phyloP scores from a whole-genome alignment of 257 asterid genomes.

The Solanum piurae region DNA sequence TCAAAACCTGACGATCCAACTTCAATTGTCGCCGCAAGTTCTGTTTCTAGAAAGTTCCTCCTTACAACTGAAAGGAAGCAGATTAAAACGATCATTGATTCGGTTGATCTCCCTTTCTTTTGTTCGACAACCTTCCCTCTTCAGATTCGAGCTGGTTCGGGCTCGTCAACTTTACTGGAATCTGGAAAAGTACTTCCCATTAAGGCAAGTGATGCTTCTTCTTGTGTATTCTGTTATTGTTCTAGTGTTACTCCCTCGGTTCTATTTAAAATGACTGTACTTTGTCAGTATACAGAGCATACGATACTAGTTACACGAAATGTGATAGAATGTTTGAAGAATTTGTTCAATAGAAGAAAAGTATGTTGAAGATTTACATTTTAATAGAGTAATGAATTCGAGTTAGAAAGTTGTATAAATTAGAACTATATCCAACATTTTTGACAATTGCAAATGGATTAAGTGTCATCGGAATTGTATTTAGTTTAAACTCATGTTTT shows the following conservation, averaged over 20 bases:
- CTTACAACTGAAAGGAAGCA: slow-evolving; percentile 78
- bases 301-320: not conserved
- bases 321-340: not conserved
- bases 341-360: not conserved
- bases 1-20: slow-evolving; percentile 43
- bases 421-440: not conserved
- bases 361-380: not conserved
- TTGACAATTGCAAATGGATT: not conserved
- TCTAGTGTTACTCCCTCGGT: not conserved
- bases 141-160: slow-evolving; percentile 90
- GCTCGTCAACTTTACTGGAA: slow-evolving; percentile 59
- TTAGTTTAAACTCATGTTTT: not conserved
- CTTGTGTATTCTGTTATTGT: not conserved
- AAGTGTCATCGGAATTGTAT: not conserved
- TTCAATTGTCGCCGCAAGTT: slow-evolving; percentile 31
- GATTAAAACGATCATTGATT: slow-evolving; percentile 61
- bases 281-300: not conserved
- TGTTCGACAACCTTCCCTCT: slow-evolving; percentile 79
- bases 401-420: not conserved
- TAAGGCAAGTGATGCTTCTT: slow-evolving; percentile 37
- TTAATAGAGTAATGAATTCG: not conserved
- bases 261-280: not conserved
- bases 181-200: slow-evolving; percentile 76
- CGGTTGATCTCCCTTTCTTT: slow-evolving; percentile 53
- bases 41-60: slow-evolving; percentile 49